phyloP scores from a whole-genome alignment of 2,329 filamentous ascomycete genomes.

The Peltaster fructicola region DNA sequence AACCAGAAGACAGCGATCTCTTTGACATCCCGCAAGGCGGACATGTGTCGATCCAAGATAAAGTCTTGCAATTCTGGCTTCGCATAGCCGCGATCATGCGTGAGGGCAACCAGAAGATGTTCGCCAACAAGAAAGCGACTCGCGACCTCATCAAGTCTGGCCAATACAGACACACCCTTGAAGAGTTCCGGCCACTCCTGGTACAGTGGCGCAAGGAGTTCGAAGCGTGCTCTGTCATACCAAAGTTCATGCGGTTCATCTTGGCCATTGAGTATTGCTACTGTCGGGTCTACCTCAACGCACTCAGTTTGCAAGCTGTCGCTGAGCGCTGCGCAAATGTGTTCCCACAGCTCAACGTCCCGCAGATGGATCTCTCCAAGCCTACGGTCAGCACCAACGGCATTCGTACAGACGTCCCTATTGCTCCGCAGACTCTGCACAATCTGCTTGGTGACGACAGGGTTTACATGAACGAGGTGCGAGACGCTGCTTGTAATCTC shows the following conservation, averaged over 20 bases:
- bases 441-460: slow-evolving; percentile 41
- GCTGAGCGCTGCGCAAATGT: slow-evolving; percentile 81
- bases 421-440: slow-evolving; percentile 27
- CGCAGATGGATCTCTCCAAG: slow-evolving; percentile 6
- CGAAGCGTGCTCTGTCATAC: slow-evolving; percentile 42
- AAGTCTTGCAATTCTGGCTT: slow-evolving; percentile 70
- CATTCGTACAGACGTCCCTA: slow-evolving; percentile 23
- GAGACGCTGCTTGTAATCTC: slow-evolving; percentile 61
- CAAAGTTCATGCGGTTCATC: slow-evolving; percentile 49
- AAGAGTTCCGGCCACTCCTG: slow-evolving; percentile 64
- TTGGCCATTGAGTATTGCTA: slow-evolving; percentile 92
- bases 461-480: slow-evolving; percentile 49
- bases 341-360: slow-evolving; percentile 26
- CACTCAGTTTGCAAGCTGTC: slow-evolving; percentile 80
- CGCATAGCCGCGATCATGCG: slow-evolving; percentile 89
- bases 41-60: slow-evolving; percentile 28
- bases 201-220: slow-evolving; percentile 67
- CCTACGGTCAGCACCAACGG: slow-evolving; percentile 18
- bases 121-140: slow-evolving; percentile 72
- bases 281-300: slow-evolving; percentile 86
- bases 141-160: slow-evolving; percentile 76
- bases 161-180: slow-evolving; percentile 63
- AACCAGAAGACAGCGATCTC: slow-evolving; percentile 19
- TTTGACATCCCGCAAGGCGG: slow-evolving; percentile 13
- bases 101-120: slow-evolving; percentile 72